Percentiles rank a stretch among this genome's conserved stretches.
These are phyloP conservation scores for Amanita rubescens DNA, from an alignment of 768 basidiomycete species.

Conservation along the genomic window DNA sequence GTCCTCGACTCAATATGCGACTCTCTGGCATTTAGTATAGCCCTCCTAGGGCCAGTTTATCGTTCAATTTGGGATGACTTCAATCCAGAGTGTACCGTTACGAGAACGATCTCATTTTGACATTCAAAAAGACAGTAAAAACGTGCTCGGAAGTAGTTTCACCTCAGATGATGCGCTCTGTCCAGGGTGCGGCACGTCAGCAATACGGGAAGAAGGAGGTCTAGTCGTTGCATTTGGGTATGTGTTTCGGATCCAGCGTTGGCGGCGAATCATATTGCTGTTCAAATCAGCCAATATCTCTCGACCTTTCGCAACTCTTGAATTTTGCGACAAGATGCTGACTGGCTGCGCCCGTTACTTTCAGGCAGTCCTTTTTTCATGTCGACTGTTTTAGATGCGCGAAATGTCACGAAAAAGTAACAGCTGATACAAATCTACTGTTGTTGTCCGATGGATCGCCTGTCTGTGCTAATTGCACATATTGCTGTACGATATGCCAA, in stretches of 20 bases:
- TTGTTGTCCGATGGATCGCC: constrained; percentile 97
- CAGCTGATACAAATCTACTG: constrained; percentile 94
- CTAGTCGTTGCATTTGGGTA: constrained; percentile 96
- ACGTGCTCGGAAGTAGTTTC: constrained; percentile 4
- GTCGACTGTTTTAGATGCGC: constrained; percentile 96
- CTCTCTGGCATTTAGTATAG: background rate
- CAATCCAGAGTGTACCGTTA: background rate
- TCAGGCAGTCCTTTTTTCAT: constrained; percentile 89
- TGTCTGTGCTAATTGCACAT: constrained; percentile 89
- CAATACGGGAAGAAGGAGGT: constrained; percentile 74
- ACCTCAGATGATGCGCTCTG: constrained; percentile 53
- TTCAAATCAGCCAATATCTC: background rate
- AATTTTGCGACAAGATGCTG: background rate
- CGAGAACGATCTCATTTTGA: constrained; percentile 29
- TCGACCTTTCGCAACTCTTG: background rate
- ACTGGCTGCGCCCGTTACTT: background rate
- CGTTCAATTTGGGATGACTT: background rate
- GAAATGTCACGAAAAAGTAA: constrained; percentile 89
- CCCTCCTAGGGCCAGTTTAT: background rate
- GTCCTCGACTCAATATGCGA: too few species aligned
- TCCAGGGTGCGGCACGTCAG: constrained; percentile 78
- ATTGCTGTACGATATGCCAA: constrained; percentile 92
- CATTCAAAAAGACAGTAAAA: constrained; percentile 17
- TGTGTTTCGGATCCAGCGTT: constrained; percentile 23
- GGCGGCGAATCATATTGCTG: background rate